These are phyloP conservation scores for Mucuna pruriens DNA, from an alignment of 306 rosid species.

Conservation along the genomic window DNA sequence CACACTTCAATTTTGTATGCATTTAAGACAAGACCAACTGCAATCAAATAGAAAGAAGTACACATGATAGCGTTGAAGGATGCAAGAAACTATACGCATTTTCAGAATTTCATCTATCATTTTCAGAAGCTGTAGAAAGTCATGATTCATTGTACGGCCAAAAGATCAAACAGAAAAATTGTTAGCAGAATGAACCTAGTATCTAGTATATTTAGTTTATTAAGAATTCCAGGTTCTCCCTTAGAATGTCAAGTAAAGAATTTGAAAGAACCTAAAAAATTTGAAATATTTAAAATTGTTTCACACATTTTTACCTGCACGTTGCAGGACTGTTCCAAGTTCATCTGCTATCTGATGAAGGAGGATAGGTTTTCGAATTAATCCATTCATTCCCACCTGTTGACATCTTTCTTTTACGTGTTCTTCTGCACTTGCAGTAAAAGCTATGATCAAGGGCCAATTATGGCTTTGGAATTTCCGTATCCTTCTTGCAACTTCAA, in stretches of 20 bases:
- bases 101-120: slow-evolving; percentile 15
- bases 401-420: slow-evolving; percentile 70
- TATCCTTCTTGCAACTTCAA: slow-evolving; percentile 71
- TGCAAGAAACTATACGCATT: neutral
- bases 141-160: slow-evolving; percentile 8
- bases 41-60: neutral
- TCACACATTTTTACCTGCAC: slow-evolving; percentile 60
- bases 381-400: slow-evolving; percentile 81
- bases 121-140: slow-evolving; percentile 13
- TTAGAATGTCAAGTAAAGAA: neutral
- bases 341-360: slow-evolving; percentile 70
- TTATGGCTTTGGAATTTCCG: slow-evolving; percentile 59
- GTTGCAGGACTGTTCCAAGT: slow-evolving; percentile 61
- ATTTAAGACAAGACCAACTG: too few relatives aligned
- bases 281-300: slow-evolving; percentile 18
- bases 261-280: slow-evolving; percentile 24
- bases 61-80: neutral
- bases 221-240: slow-evolving; percentile 25
- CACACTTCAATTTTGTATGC: too few relatives aligned
- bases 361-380: slow-evolving; percentile 72
- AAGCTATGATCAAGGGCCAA: slow-evolving; percentile 79
- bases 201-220: slow-evolving; percentile 24
- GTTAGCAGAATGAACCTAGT: slow-evolving; percentile 38
- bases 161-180: slow-evolving; percentile 20
- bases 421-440: slow-evolving; percentile 74